These are phyloP conservation scores for Pleurotus ostreatus DNA, from an alignment of 768 basidiomycete genomes.

Conservation along the genomic window DNA sequence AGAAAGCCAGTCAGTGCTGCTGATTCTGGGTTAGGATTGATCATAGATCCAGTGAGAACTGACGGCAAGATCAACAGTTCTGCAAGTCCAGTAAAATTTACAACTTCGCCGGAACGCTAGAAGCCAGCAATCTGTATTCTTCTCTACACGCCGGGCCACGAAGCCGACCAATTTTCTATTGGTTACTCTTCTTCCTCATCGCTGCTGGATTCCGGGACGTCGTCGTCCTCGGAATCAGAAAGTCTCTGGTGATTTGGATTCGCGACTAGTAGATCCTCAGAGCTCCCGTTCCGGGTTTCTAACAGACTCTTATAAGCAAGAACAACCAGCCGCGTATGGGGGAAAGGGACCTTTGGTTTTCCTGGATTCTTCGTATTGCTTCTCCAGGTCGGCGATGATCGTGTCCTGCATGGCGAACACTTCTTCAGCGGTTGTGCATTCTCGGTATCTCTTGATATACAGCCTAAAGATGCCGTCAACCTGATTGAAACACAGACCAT, in stretches of 20 bases:
- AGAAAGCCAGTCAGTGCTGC: too few species aligned
- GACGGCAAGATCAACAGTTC: too few species aligned
- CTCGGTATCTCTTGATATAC: conserved; percentile 73
- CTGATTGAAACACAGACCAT: too few species aligned
- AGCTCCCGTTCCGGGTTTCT: conserved; percentile 27
- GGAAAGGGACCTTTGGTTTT: conserved; percentile 39
- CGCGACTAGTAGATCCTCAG: conserved; percentile 59
- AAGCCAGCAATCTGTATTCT: too few species aligned
- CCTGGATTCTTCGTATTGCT: conserved; percentile 55
- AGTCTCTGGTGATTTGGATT: conserved; percentile 59
- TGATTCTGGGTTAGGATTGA: too few species aligned
- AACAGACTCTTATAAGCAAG: conserved; percentile 2
- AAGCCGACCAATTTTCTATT: too few species aligned
- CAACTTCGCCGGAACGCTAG: too few species aligned
- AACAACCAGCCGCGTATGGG: neutral
- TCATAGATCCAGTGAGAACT: too few species aligned
- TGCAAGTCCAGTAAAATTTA: too few species aligned
- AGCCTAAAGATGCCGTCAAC: conserved; percentile 27
- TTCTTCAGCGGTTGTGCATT: conserved; percentile 60
- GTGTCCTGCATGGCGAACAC: conserved; percentile 57
- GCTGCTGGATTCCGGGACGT: conserved; percentile 13
- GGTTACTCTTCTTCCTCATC: conserved; percentile 13
- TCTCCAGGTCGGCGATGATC: conserved; percentile 68
- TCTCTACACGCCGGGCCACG: too few species aligned
- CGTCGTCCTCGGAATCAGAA: conserved; percentile 13